Evolutionary conservation across 2,329 filamentous ascomycete species (phyloP).

Genomic region (Cordyceps cicadae): DNA sequence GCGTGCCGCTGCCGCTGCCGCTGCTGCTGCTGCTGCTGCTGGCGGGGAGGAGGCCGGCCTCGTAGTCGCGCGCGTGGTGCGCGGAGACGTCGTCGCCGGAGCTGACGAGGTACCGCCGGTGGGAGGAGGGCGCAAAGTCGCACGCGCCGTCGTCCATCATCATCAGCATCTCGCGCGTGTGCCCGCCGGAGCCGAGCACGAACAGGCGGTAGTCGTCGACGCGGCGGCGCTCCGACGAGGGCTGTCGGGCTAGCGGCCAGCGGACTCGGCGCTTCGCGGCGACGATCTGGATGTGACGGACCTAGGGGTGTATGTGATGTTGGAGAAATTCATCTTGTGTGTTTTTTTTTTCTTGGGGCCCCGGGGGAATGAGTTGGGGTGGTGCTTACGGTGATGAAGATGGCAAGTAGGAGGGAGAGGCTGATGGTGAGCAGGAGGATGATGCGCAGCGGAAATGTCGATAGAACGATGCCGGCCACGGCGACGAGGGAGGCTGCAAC

Average conservation of each 20-base stretch:
- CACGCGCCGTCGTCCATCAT: constrained; percentile 60
- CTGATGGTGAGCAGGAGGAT: constrained; percentile 15
- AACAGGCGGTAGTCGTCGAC: constrained; percentile 54
- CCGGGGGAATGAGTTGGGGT: not conserved
- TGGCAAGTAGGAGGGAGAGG: constrained; percentile 15
- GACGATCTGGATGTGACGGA: constrained; percentile 23
- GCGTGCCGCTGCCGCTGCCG: too few relatives aligned
- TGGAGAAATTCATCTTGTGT: not conserved
- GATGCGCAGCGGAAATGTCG: constrained; percentile 8
- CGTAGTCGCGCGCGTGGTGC: constrained; percentile 53
- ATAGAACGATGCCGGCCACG: not conserved
- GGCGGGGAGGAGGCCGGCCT: constrained; percentile 27
- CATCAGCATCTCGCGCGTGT: constrained; percentile 89
- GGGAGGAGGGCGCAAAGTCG: constrained; percentile 44
- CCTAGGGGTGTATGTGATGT: constrained; percentile 17
- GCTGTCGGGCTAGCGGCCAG: constrained; percentile 7
- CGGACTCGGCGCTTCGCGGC: constrained; percentile 15
- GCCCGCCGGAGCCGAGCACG: constrained; percentile 85
- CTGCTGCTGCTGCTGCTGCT: too few relatives aligned
- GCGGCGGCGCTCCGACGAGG: not conserved
- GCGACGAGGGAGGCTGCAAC: not conserved
- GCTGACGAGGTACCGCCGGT: constrained; percentile 75
- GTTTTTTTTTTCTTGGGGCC: not conserved
- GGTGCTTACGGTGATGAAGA: constrained; percentile 25
- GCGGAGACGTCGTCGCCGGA: constrained; percentile 64